Evolutionary conservation across 1,284 basidiomycete species (phyloP).

Genomic region (Rhodotorula glutinis): DNA sequence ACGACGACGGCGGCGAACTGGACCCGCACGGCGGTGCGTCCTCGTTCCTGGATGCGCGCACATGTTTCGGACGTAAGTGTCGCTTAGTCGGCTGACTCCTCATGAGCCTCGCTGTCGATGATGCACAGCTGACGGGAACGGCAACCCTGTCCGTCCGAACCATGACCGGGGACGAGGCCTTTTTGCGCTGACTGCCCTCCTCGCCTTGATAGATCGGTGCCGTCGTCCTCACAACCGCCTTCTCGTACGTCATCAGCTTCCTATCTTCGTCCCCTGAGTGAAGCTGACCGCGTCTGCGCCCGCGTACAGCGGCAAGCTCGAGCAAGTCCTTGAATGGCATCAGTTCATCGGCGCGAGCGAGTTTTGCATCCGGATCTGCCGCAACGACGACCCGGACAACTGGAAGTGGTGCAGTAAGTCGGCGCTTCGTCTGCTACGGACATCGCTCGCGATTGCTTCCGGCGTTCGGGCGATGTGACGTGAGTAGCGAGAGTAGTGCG

Average conservation of each 20-base stretch:
- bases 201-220: slow-evolving; percentile 30
- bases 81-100: not conserved
- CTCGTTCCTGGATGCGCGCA: no score
- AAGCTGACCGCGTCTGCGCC: not conserved
- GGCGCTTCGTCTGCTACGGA: no score
- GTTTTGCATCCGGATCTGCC: slow-evolving; percentile 43
- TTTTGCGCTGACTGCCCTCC: not conserved
- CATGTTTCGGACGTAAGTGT: no score
- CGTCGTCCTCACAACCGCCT: slow-evolving; percentile 35
- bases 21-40: slow-evolving; percentile 36
- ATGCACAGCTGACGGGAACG: slow-evolving; percentile 31
- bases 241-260: slow-evolving; percentile 12
- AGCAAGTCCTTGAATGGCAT: slow-evolving; percentile 45
- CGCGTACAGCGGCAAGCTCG: slow-evolving; percentile 23
- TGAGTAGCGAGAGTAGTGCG: no score
- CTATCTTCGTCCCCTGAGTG: no score
- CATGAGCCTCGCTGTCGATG: no score
- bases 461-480: no score
- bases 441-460: not conserved
- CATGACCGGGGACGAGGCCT: not conserved
- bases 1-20: slow-evolving; percentile 52
- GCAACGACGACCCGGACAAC: slow-evolving; percentile 20
- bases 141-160: slow-evolving; percentile 38
- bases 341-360: slow-evolving; percentile 28
- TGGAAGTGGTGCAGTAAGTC: slow-evolving; percentile 25